A percentile compares a stretch with the other conserved stretches of the same genome.
These are phyloP conservation scores for Melanogaster broomeanus DNA, from an alignment of 768 basidiomycete genomes.

Conservation along the genomic window DNA sequence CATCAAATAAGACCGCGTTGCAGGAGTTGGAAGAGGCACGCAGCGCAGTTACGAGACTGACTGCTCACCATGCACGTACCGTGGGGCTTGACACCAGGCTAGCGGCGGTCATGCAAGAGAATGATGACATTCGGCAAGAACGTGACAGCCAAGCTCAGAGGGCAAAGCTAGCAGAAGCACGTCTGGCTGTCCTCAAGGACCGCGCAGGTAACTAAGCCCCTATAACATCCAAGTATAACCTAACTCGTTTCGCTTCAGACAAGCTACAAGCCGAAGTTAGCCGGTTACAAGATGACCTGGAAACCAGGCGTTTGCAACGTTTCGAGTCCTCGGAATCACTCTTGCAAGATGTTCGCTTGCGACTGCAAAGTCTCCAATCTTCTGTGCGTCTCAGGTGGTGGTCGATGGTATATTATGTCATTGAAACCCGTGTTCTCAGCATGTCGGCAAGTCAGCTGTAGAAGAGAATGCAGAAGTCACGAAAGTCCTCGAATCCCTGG, in stretches of 20 bases:
- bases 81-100: slow-evolving; percentile 72
- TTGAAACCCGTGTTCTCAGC: slow-evolving; percentile 30
- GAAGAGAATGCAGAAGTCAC: slow-evolving; percentile 61
- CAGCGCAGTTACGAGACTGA: slow-evolving; percentile 63
- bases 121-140: slow-evolving; percentile 85
- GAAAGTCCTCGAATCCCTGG: slow-evolving; percentile 78
- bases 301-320: slow-evolving; percentile 59
- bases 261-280: slow-evolving; percentile 71
- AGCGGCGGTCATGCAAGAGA: slow-evolving; percentile 65
- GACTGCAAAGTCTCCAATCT: slow-evolving; percentile 60
- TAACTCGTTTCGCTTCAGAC: slow-evolving; percentile 39
- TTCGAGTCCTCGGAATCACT: slow-evolving; percentile 69
- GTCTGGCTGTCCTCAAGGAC: slow-evolving; percentile 63
- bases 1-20: slow-evolving; percentile 71
- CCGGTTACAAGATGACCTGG: slow-evolving; percentile 62
- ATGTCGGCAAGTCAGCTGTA: slow-evolving; percentile 37
- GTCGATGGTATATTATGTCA: slow-evolving; percentile 1
- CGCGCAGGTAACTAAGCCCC: slow-evolving; percentile 52
- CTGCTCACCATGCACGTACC: slow-evolving; percentile 67
- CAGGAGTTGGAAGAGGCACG: slow-evolving; percentile 78
- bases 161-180: slow-evolving; percentile 67
- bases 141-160: slow-evolving; percentile 68
- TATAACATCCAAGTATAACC: background rate
- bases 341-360: slow-evolving; percentile 62
- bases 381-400: slow-evolving; percentile 42